These are phyloP conservation scores for Zea mays DNA, from an alignment of 176 grass and related monocot genomes.

Conservation along the genomic window Zm-B73-REFERENCE-NAM-5.0 NC_050097.1:42050001-42050500, in stretches of 20 bases:
- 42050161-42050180: background rate
- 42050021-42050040: background rate
- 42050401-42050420: background rate
- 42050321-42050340: constrained; percentile 4
- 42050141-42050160: background rate
- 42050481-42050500: constrained; percentile 4
- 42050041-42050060: background rate
- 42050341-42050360: constrained; percentile 34
- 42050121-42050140: background rate
- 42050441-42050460: constrained; percentile 15
- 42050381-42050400: constrained; percentile 29
- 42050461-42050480: background rate
- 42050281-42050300: constrained; percentile 9
- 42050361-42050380: constrained; percentile 32
- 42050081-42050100: background rate
- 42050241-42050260: constrained; percentile 41
- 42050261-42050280: background rate
- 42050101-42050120: background rate
- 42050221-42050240: background rate
- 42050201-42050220: background rate
- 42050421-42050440: background rate
- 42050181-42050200: background rate
- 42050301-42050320: constrained; percentile 33
- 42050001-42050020: background rate
- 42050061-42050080: constrained; percentile 7